Conservation (phyloP, 257 asterid genomes). For the Leonotis leonurus region DNA sequence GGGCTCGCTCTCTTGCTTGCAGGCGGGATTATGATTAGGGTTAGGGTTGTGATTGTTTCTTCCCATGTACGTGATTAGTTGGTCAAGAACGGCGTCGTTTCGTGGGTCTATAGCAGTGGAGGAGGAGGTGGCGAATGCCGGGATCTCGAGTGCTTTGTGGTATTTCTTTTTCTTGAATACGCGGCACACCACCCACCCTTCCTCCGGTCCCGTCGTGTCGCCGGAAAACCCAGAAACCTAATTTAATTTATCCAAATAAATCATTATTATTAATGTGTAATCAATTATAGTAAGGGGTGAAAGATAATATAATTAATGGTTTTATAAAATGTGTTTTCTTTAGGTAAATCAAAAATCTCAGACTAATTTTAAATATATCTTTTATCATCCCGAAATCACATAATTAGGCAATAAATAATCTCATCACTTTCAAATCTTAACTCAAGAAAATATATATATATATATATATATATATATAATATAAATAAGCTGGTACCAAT, state of each 20-base stretch:
- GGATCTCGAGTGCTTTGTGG: slow-evolving; percentile 58
- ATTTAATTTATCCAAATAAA: background rate
- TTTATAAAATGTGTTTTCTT: too few species aligned
- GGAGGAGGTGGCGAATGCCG: background rate
- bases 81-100: slow-evolving; percentile 64
- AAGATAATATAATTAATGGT: too few species aligned
- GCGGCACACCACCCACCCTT: slow-evolving; percentile 95
- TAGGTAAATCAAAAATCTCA: too few species aligned
- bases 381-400: too few species aligned
- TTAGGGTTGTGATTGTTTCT: too few species aligned
- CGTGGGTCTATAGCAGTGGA: slow-evolving; percentile 23
- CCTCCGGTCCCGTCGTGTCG: slow-evolving; percentile 49
- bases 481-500: too few species aligned
- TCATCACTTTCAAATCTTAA: too few species aligned
- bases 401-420: too few species aligned
- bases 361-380: too few species aligned
- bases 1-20: slow-evolving; percentile 47
- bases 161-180: slow-evolving; percentile 96
- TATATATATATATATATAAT: too few species aligned
- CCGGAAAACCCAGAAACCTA: background rate
- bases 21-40: slow-evolving; percentile 20
- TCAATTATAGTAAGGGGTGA: background rate
- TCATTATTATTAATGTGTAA: background rate
- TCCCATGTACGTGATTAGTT: slow-evolving; percentile 73
- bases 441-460: too few species aligned